Percentiles rank a stretch among this genome's conserved stretches.
These are phyloP conservation scores for Cercospora sp. DNA, from an alignment of 2,329 filamentous ascomycete genomes.

Conservation along the genomic window DNA sequence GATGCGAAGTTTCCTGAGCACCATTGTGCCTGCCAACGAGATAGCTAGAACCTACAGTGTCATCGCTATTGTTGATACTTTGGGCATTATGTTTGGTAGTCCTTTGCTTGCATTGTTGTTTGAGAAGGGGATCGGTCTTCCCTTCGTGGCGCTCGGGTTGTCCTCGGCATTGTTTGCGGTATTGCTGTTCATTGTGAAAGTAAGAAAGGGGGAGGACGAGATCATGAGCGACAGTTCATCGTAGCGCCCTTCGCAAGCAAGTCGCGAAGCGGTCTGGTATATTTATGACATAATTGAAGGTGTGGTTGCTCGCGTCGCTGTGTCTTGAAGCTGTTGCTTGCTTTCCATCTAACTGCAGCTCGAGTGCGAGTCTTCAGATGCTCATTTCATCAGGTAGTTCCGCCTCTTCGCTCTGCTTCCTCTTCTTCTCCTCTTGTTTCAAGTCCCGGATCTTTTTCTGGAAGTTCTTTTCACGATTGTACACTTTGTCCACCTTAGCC, in stretches of 20 bases:
- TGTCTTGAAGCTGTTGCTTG: not conserved
- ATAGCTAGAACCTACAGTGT: slow-evolving; percentile 57
- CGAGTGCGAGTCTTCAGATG: not conserved
- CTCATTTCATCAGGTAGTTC: not conserved
- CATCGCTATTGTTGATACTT: slow-evolving; percentile 53
- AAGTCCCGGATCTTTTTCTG: not conserved
- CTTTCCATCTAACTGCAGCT: not conserved
- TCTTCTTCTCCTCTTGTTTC: slow-evolving; percentile 4
- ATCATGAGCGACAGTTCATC: not conserved
- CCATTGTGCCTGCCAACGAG: slow-evolving; percentile 55
- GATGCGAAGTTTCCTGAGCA: slow-evolving; percentile 54
- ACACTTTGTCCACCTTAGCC: slow-evolving; percentile 12
- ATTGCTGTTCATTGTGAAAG: slow-evolving; percentile 25
- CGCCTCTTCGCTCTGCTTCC: not conserved
- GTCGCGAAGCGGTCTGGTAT: not conserved
- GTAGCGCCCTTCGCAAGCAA: not conserved
- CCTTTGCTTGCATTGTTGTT: slow-evolving; percentile 53
- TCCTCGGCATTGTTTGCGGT: slow-evolving; percentile 21
- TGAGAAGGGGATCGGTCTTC: slow-evolving; percentile 53
- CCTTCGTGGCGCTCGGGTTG: slow-evolving; percentile 45
- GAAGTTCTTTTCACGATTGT: slow-evolving; percentile 4
- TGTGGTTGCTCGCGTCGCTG: not conserved
- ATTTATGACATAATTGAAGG: not conserved
- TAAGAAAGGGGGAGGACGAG: slow-evolving; percentile 37
- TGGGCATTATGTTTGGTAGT: slow-evolving; percentile 50